Percentiles rank a stretch among this genome's conserved stretches.
These are phyloP conservation scores for Tympanopsis confertula DNA, from an alignment of 2,329 filamentous ascomycete species.

Conservation along the genomic window DNA sequence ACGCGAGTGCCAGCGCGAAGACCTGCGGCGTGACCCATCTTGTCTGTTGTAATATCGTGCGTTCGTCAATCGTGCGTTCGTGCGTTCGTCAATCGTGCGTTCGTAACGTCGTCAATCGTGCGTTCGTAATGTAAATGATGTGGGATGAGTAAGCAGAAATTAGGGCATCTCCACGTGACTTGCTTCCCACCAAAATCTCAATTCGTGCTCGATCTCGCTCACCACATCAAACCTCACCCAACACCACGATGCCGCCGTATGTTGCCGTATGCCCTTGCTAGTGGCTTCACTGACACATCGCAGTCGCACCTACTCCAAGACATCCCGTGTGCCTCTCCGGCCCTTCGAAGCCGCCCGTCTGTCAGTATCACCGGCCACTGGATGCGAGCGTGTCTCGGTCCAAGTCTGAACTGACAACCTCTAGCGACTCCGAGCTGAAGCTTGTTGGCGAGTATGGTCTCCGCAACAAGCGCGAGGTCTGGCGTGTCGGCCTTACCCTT, in stretches of 20 bases:
- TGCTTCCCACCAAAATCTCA: no score
- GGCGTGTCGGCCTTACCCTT: slow-evolving; percentile 97
- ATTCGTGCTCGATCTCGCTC: no score
- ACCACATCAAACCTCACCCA: no score
- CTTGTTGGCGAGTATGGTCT: slow-evolving; percentile 99
- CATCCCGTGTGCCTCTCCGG: slow-evolving; percentile 95
- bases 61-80: slow-evolving; percentile 29
- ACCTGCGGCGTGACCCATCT: slow-evolving; percentile 81
- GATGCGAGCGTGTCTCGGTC: slow-evolving; percentile 94
- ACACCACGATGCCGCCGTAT: no score
- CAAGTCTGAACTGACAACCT: slow-evolving; percentile 56
- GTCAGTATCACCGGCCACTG: slow-evolving; percentile 96
- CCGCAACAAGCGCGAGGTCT: slow-evolving; percentile 99
- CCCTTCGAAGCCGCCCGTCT: slow-evolving; percentile 99
- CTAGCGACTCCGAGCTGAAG: slow-evolving; percentile 97
- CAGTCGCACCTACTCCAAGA: slow-evolving; percentile 84
- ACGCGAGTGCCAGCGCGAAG: slow-evolving; percentile 76
- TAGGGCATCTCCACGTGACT: no score
- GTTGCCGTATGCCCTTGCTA: no score
- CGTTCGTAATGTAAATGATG: no score
- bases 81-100: slow-evolving; percentile 33
- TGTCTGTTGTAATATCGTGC: no score
- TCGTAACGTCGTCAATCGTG: no score
- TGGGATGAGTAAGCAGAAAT: no score
- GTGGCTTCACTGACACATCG: slow-evolving; percentile 12